phyloP scores from a whole-genome alignment of 1,284 basidiomycete genomes.

The Ustilago hordei region DNA sequence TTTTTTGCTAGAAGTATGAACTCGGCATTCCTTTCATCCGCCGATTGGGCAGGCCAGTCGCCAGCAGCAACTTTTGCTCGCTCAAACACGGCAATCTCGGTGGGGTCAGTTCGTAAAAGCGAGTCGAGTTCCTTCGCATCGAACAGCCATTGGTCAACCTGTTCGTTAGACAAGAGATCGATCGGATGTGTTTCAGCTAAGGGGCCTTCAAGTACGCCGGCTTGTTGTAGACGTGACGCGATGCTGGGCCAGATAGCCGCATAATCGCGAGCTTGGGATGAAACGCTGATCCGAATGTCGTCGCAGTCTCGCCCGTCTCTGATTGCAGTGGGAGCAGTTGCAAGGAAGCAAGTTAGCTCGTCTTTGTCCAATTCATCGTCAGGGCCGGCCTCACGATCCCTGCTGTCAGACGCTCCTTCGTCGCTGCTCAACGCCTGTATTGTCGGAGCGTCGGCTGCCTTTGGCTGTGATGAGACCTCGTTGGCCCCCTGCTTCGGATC shows the following conservation, averaged over 20 bases:
- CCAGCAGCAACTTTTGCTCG: constrained; percentile 31
- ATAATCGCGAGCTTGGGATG: neutral
- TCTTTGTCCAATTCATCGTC: constrained; percentile 12
- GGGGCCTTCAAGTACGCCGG: neutral
- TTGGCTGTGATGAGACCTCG: neutral
- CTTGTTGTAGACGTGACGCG: constrained; percentile 9
- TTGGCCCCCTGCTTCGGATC: neutral
- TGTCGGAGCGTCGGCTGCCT: neutral
- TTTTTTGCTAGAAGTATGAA: constrained; percentile 9
- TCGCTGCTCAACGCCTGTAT: neutral
- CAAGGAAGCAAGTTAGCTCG: constrained; percentile 34
- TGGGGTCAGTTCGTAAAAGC: constrained; percentile 26
- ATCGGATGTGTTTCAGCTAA: constrained; percentile 15
- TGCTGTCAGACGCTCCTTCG: neutral
- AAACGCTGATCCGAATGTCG: neutral
- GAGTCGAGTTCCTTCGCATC: constrained; percentile 20
- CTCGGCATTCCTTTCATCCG: constrained; percentile 11
- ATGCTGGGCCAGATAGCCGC: constrained; percentile 25
- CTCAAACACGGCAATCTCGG: constrained; percentile 21
- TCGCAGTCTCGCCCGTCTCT: neutral
- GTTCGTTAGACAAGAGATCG: constrained; percentile 34
- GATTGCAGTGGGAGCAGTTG: neutral
- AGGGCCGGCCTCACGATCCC: neutral
- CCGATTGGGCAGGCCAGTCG: constrained; percentile 17
- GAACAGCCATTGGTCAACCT: constrained; percentile 40